Base-by-base conservation (phyloP, 192 early-diverging fungal genomes). In the Umbelopsis ramanniana region DNA sequence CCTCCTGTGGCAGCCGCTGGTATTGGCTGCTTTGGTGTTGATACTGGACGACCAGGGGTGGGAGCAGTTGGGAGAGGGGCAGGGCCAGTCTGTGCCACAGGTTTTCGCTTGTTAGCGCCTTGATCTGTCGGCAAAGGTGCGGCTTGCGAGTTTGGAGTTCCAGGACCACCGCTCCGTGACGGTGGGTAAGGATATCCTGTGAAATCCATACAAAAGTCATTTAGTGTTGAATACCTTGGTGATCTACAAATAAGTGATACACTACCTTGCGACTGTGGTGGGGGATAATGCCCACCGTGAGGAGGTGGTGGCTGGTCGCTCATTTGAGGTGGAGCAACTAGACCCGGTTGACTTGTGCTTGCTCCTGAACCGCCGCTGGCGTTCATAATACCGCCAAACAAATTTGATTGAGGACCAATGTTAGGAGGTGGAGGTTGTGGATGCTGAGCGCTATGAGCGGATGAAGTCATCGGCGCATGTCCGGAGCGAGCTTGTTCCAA, bases 401-500 rank as follows among this genome's bases (percentile, higher is more conserved):
- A 78, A 52, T 87, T 88, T 47, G 79, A 86, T 10, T 86, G 84
- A 37, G 87, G 87, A 29, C 87, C 90, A 21, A 90, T 86, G 45
- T 84, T 85, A 29, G 91, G 89, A 60, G 88, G 89, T 23, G 88
- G 87, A 11, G 85, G 77, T 75, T 83, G 86, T 46, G 79, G 78
- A 46, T 84, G 86, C 21, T 82, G 52, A 17, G 70, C 47, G 22
- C 55, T 45, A 52, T 72, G 21, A 17, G 68, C 45, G 35, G 66
- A 35, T 23, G 67, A 46, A 24, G 63, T 24, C 22, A 50, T 35
- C 26, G 86, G 79, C 76, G 85, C 48, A 87, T 86, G 79, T 73
- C 86, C 76, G 33, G 86, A 33, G 84, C 89, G 69, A 85, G 87
- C 47, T 43, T 87, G 84, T 67, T 98, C 95, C 6, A 97, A 85